A percentile compares a stretch with the other conserved stretches of the same genome.
Conservation (phyloP, 352 stramenopile species). For the Phytophthora tubulina region DNA sequence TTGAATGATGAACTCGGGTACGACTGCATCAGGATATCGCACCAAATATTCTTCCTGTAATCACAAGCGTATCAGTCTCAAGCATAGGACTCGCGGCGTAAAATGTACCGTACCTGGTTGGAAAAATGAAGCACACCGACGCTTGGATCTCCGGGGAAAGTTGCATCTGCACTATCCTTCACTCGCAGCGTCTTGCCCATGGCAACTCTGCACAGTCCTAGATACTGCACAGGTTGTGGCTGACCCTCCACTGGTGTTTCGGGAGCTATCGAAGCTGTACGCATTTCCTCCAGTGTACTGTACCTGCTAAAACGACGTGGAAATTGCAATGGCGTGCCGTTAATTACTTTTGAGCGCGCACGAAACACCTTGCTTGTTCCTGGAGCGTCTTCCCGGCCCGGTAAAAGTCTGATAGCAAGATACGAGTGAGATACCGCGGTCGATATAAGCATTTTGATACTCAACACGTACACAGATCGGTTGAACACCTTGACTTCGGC, state of each 20-base stretch:
- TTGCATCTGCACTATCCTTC: conserved; percentile 9
- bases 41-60: conserved; percentile 78
- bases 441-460: background rate
- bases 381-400: conserved; percentile 28
- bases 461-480: conserved; percentile 29
- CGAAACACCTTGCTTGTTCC: conserved; percentile 32
- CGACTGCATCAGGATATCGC: conserved; percentile 61
- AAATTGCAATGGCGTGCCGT: conserved; percentile 45
- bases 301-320: conserved; percentile 75
- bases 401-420: conserved; percentile 19
- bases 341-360: conserved; percentile 31
- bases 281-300: conserved; percentile 68
- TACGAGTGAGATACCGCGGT: background rate
- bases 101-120: conserved; percentile 39
- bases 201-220: conserved; percentile 77
- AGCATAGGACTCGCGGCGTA: too few species aligned
- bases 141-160: conserved; percentile 44
- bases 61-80: background rate
- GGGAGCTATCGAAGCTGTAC: background rate
- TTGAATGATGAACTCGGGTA: conserved; percentile 83
- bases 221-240: conserved; percentile 40
- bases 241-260: conserved; percentile 1
- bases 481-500: conserved; percentile 50
- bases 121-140: conserved; percentile 55
- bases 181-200: conserved; percentile 60